Evolutionary conservation across 305 asterid genomes (phyloP).

Genomic region (Ajuga reptans): DNA sequence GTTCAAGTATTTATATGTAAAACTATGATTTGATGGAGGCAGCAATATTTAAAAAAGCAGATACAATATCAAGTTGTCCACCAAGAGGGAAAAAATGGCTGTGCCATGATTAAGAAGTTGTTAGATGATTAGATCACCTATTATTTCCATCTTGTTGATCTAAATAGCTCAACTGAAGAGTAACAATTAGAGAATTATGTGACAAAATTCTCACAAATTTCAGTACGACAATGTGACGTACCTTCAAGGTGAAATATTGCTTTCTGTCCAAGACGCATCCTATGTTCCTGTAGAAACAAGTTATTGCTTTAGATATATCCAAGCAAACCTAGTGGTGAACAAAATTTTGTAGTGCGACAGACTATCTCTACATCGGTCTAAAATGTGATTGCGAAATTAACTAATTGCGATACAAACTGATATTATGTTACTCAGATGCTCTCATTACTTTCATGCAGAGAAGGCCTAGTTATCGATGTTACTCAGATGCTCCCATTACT

Average conservation of each 20-base stretch:
- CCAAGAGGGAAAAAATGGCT: background rate
- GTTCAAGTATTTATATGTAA: background rate
- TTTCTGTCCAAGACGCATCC: slow-evolving; percentile 90
- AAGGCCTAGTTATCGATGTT: background rate
- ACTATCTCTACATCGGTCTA: background rate
- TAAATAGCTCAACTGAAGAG: background rate
- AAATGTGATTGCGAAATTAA: background rate
- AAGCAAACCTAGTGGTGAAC: background rate
- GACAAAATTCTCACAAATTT: background rate
- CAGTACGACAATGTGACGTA: slow-evolving; percentile 23
- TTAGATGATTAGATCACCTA: background rate
- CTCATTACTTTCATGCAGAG: background rate
- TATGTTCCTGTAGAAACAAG: slow-evolving; percentile 59
- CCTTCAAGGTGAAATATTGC: slow-evolving; percentile 99
- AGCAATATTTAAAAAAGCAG: background rate
- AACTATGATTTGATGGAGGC: background rate
- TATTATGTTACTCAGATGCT: background rate
- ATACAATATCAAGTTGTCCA: background rate
- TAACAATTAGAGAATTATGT: background rate
- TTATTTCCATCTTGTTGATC: background rate
- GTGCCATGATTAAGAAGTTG: background rate
- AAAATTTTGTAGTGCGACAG: background rate
- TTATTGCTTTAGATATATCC: background rate
- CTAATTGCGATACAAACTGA: background rate
- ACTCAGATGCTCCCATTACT: background rate